A percentile compares a stretch with the other conserved stretches of the same genome.
Conservation (phyloP, 495 filamentous ascomycete species). For the Daldinia childiae region DNA sequence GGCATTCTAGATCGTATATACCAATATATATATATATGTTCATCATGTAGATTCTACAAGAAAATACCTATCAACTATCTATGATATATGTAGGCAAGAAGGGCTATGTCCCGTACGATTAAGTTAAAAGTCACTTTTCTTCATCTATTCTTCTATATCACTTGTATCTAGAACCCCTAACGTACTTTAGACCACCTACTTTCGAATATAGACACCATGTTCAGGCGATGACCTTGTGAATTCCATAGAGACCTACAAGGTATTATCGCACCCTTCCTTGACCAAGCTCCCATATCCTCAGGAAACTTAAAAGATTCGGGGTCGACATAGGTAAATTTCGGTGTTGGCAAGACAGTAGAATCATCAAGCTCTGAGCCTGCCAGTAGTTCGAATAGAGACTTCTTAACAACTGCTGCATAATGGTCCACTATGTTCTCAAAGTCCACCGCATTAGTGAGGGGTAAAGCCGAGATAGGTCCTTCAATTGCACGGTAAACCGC, state of each 20-base stretch:
- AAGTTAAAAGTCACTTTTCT: background rate
- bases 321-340: constrained; percentile 41
- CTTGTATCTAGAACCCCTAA: background rate
- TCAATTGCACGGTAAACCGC: constrained; percentile 7
- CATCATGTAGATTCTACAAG: background rate
- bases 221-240: constrained; percentile 30
- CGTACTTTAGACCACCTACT: constrained; percentile 24
- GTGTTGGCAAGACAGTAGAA: background rate
- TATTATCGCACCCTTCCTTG: constrained; percentile 32
- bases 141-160: background rate
- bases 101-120: background rate
- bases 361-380: background rate
- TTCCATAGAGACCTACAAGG: constrained; percentile 47
- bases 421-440: background rate
- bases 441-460: constrained; percentile 1
- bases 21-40: background rate
- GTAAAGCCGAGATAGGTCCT: background rate
- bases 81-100: background rate
- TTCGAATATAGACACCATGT: constrained; percentile 42
- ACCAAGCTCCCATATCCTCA: constrained; percentile 2
- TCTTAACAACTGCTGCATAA: constrained; percentile 6
- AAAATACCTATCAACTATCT: background rate
- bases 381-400: constrained; percentile 7
- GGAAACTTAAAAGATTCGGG: background rate
- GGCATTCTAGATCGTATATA: background rate